These are phyloP conservation scores for Neurospora sp. DNA, from an alignment of 495 filamentous ascomycete species.

Conservation along the genomic window DNA sequence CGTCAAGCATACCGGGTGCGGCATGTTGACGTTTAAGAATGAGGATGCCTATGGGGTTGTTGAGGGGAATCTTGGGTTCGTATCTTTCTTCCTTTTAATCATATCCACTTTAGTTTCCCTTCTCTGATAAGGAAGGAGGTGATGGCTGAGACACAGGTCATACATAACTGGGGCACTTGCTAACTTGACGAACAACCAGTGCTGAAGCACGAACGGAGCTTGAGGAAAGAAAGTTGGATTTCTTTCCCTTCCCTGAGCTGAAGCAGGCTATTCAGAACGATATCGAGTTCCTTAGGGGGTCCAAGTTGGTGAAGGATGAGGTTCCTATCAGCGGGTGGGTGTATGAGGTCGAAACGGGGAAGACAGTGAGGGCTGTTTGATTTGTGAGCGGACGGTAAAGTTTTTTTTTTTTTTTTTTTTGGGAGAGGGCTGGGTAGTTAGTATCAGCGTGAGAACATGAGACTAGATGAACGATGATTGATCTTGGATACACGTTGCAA, in stretches of 20 bases:
- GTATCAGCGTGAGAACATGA: background rate
- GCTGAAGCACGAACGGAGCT: conserved; percentile 16
- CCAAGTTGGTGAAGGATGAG: conserved; percentile 46
- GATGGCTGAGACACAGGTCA: too few relatives aligned
- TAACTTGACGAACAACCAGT: conserved; percentile 1
- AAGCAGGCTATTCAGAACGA: conserved; percentile 57
- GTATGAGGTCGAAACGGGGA: conserved; percentile 72
- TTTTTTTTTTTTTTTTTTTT: background rate
- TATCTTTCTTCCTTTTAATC: conserved; percentile 12
- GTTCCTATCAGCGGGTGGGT: conserved; percentile 63
- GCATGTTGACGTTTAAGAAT: conserved; percentile 74
- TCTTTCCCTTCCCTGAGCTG: conserved; percentile 55
- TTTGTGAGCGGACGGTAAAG: conserved; percentile 1
- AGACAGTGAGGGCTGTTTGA: conserved; percentile 44
- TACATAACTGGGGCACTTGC: too few relatives aligned
- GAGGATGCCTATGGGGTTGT: conserved; percentile 49
- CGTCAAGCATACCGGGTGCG: conserved; percentile 73
- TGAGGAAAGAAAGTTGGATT: conserved; percentile 32
- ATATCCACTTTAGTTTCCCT: too few relatives aligned
- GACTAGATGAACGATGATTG: background rate
- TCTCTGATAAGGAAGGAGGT: too few relatives aligned
- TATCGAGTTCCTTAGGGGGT: conserved; percentile 49
- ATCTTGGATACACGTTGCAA: background rate
- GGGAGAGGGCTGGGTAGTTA: background rate
- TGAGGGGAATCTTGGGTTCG: conserved; percentile 41